A percentile compares a stretch with the other conserved stretches of the same genome.
phyloP scores from a whole-genome alignment of 306 rosid species.

The Nissolia schottii region DNA sequence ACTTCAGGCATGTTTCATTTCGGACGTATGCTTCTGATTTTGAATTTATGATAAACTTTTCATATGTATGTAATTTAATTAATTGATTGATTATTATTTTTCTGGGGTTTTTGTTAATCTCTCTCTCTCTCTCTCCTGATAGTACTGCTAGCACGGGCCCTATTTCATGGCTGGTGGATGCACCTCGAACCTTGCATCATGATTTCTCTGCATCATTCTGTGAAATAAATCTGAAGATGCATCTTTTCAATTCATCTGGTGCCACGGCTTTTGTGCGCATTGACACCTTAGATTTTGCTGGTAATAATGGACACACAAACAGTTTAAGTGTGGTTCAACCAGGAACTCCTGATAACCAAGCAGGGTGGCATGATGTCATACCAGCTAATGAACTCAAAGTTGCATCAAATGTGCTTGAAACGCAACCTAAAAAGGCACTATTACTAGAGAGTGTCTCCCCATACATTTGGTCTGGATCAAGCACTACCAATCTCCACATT shows the following conservation, averaged over 20 bases:
- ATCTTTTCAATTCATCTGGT: constrained; percentile 61
- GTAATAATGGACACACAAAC: constrained; percentile 21
- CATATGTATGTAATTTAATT: background rate
- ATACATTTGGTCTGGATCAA: constrained; percentile 83
- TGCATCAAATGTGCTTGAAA: constrained; percentile 43
- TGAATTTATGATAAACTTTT: constrained; percentile 1
- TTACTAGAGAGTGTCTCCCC: constrained; percentile 56
- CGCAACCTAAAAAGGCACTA: constrained; percentile 35
- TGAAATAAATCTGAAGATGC: constrained; percentile 74
- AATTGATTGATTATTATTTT: background rate
- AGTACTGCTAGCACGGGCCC: constrained; percentile 76
- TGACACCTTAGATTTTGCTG: constrained; percentile 45
- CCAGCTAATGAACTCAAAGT: constrained; percentile 55
- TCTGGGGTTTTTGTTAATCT: background rate
- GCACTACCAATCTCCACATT: constrained; percentile 62
- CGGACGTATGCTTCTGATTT: constrained; percentile 14
- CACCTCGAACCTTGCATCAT: constrained; percentile 69
- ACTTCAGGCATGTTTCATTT: constrained; percentile 66
- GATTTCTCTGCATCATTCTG: constrained; percentile 67
- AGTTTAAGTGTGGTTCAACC: constrained; percentile 32
- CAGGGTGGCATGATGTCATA: constrained; percentile 82
- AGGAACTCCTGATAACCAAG: constrained; percentile 43
- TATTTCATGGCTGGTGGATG: constrained; percentile 81
- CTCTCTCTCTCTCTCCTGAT: constrained; percentile 8
- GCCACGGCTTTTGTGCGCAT: constrained; percentile 51